A percentile compares a stretch with the other conserved stretches of the same genome.
Evolutionary conservation across 768 basidiomycete species (phyloP).

Genomic region (Serendipita sp.): DNA sequence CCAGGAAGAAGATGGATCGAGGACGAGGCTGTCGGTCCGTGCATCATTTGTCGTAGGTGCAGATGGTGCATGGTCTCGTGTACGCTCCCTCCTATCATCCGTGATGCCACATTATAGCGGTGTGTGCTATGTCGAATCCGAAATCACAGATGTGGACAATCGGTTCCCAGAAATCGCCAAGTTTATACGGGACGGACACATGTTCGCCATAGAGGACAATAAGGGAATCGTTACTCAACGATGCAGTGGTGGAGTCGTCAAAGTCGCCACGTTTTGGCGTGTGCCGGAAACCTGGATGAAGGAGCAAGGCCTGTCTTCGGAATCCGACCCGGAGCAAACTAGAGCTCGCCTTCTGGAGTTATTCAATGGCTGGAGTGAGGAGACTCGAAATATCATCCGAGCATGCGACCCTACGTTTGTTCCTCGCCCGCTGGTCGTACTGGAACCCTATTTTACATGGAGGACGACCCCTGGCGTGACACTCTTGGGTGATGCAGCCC

Average conservation of each 20-base stretch:
- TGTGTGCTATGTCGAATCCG: slow-evolving; percentile 13
- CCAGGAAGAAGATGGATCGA: background rate
- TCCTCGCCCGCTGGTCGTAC: slow-evolving; percentile 5
- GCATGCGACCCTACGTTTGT: slow-evolving; percentile 11
- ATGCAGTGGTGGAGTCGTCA: slow-evolving; percentile 17
- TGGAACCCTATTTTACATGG: slow-evolving; percentile 11
- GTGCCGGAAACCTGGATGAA: slow-evolving; percentile 10
- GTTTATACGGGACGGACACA: slow-evolving; percentile 18
- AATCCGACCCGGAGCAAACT: background rate
- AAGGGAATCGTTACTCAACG: slow-evolving; percentile 19
- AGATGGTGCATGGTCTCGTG: slow-evolving; percentile 27
- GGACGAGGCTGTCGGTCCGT: background rate
- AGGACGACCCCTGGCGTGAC: slow-evolving; percentile 11
- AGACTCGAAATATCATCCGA: slow-evolving; percentile 9
- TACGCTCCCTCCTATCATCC: slow-evolving; percentile 20
- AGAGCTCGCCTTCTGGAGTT: slow-evolving; percentile 2
- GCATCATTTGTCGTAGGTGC: slow-evolving; percentile 21
- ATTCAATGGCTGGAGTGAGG: slow-evolving; percentile 12
- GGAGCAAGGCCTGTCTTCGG: slow-evolving; percentile 9
- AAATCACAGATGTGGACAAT: slow-evolving; percentile 10
- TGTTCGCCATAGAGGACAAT: slow-evolving; percentile 16
- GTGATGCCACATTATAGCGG: slow-evolving; percentile 21
- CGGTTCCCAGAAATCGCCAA: slow-evolving; percentile 15
- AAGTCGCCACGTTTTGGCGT: slow-evolving; percentile 15
- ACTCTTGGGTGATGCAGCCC: slow-evolving; percentile 23